These are phyloP conservation scores for Pichia nanzhaoensis DNA, from an alignment of 805 yeast genomes.

Conservation along the genomic window DNA sequence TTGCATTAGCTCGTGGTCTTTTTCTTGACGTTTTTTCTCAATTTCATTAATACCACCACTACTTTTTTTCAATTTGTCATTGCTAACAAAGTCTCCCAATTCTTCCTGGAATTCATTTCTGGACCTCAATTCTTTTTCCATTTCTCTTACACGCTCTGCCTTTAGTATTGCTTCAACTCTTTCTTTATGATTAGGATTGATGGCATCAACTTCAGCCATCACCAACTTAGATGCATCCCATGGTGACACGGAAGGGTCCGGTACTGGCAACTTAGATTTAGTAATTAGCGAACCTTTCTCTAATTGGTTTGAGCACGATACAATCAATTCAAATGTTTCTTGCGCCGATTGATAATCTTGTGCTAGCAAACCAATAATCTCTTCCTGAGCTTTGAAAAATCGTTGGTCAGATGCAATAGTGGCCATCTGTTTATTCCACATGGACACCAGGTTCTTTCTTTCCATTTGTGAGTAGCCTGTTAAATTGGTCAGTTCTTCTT, in stretches of 20 bases:
- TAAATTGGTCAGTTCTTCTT: conserved; percentile 44
- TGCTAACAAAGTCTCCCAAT: conserved; percentile 77
- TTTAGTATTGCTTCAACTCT: conserved; percentile 83
- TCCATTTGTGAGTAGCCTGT: conserved; percentile 59
- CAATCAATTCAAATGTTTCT: conserved; percentile 77
- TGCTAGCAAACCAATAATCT: conserved; percentile 65
- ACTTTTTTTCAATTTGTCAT: conserved; percentile 58
- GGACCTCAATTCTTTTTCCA: conserved; percentile 52
- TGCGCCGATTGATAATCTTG: conserved; percentile 76
- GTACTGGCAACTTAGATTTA: conserved; percentile 32
- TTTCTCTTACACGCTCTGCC: conserved; percentile 75
- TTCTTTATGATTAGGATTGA: conserved; percentile 77
- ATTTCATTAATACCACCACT: conserved; percentile 88
- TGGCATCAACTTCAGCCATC: conserved; percentile 66
- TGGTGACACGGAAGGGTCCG: conserved; percentile 54
- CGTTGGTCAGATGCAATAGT: conserved; percentile 92
- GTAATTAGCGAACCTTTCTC: conserved; percentile 45
- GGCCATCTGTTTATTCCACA: conserved; percentile 89
- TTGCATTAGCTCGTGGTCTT: conserved; percentile 67
- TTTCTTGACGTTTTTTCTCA: conserved; percentile 58
- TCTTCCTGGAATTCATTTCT: conserved; percentile 76
- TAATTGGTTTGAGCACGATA: conserved; percentile 74
- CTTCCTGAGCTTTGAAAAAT: conserved; percentile 84
- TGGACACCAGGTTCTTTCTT: conserved; percentile 78
- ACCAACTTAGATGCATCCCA: conserved; percentile 68